phyloP scores from a whole-genome alignment of 208 protist species.

The Leishmania tarentolae region DNA sequence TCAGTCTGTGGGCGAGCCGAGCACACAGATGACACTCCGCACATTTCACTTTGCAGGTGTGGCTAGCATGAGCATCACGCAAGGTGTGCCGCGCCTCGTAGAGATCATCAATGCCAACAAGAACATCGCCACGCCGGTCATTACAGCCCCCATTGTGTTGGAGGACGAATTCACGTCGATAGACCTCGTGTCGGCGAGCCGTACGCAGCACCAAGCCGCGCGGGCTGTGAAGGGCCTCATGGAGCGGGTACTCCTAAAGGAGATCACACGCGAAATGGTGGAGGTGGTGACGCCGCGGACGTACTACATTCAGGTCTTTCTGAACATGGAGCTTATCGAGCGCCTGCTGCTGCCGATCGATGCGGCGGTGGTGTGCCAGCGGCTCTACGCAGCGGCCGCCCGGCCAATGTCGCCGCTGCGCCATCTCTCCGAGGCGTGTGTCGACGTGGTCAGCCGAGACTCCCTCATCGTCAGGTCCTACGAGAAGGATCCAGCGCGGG shows the following conservation, averaged over 20 bases:
- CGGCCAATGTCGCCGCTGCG: constrained; percentile 86
- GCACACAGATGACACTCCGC: constrained; percentile 99
- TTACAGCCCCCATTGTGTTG: constrained; percentile 92
- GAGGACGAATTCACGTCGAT: constrained; percentile 21
- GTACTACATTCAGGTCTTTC: constrained; percentile 93
- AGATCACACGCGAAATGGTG: constrained; percentile 86
- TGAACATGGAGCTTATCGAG: constrained; percentile 93
- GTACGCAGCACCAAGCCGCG: constrained; percentile 46
- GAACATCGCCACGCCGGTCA: constrained; percentile 98
- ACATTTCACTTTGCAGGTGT: constrained; percentile 99
- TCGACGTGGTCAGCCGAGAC: constrained; percentile 72
- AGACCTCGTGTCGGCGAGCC: constrained; percentile 11
- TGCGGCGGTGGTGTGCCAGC: constrained; percentile 68
- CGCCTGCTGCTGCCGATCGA: constrained; percentile 94
- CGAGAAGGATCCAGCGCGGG: constrained; percentile 39
- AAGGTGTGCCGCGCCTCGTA: constrained; percentile 97
- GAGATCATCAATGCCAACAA: constrained; percentile 99
- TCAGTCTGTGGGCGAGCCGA: constrained; percentile 99
- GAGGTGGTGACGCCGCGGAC: constrained; percentile 81
- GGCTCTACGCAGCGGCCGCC: constrained; percentile 74
- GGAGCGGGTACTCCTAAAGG: constrained; percentile 91
- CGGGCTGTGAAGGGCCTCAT: constrained; percentile 91
- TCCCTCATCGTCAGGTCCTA: constrained; percentile 74
- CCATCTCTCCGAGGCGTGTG: constrained; percentile 82
- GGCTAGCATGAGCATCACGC: constrained; percentile 98